Base-by-base conservation (phyloP, 2,329 filamentous ascomycete genomes). In the Sporothrix euskadiensis region DNA sequence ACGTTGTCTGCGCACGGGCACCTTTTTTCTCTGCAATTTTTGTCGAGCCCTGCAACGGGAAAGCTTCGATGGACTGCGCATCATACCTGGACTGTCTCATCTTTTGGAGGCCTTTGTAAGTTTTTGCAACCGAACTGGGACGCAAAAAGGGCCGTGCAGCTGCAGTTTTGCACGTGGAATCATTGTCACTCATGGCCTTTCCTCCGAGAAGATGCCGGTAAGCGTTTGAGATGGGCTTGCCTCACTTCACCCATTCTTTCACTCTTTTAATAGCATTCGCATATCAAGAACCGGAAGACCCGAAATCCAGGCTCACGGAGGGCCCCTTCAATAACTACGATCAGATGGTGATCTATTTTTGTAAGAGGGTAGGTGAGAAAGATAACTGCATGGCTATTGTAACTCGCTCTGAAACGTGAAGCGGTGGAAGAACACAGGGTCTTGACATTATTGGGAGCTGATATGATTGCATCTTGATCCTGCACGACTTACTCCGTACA, bases 21-120 rank as follows among this genome's bases (percentile, higher is more conserved):
- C 49, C 59, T 49, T 30, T 47, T 59, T 49, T 30, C 32, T 59
- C 26, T 32, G 14, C 14, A 19, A 16, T 32, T 47, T 41, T 16
- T n/a, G 47, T 39, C 9, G 19, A 19, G 22, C 59, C 59, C 59
- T 65, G 59, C 39, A 65, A 35, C n/a, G 59, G 59, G 26, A 30
- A 16, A 35, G 44, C 32, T 39, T 49, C 54, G 9, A 22, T 26
- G 41, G 54, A n/a, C 12, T 63, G 47, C n/a, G 47, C 39, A 63
- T 72, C 59, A 66, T 41, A 72, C 71, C 39, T 16, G 49, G 59
- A 32, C 47, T 72, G 71, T 72, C 71, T 72, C 71, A 66, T 49
- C 54, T 59, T 57, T 22, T 22, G 6, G 9, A 2, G n/a, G 22
- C 12, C 22, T 16, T 68, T 54, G 26, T 69, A 10, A 22, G 65